These are phyloP conservation scores for Mycena epipterygia DNA, from an alignment of 768 basidiomycete species.

Conservation along the genomic window DNA sequence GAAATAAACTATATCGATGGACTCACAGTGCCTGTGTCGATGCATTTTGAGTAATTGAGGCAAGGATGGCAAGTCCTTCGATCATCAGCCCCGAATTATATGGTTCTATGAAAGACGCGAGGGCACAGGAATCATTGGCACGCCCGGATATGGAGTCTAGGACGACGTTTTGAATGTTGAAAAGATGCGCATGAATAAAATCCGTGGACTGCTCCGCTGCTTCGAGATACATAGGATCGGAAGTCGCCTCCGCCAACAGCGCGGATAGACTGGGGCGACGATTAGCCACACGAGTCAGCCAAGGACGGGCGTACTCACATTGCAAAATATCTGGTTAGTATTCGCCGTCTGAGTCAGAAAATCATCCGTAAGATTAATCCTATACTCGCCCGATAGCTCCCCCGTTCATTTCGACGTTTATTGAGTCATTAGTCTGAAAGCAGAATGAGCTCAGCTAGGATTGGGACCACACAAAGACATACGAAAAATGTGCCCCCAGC, in stretches of 20 bases:
- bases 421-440: not conserved
- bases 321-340: slow-evolving; percentile 2
- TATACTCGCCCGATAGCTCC: slow-evolving; percentile 1
- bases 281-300: not conserved
- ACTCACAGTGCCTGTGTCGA: not conserved
- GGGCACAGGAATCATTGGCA: not conserved
- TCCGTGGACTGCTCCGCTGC: slow-evolving; percentile 4
- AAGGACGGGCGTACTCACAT: not conserved
- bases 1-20: too few species aligned
- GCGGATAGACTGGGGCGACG: slow-evolving; percentile 17
- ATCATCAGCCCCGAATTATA: slow-evolving; percentile 20
- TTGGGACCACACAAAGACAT: not conserved
- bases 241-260: slow-evolving; percentile 27
- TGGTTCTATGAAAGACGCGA: not conserved
- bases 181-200: slow-evolving; percentile 11
- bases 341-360: not conserved
- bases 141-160: not conserved
- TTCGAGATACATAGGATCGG: slow-evolving; percentile 8
- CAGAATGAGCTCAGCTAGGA: not conserved
- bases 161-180: not conserved
- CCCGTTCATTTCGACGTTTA: not conserved
- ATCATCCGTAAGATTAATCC: too few species aligned
- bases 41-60: slow-evolving; percentile 11
- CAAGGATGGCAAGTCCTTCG: slow-evolving; percentile 18
- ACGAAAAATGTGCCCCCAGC: slow-evolving; percentile 20